Base-by-base conservation (phyloP, 768 basidiomycete genomes). In the Pulveroboletus ravenelii region DNA sequence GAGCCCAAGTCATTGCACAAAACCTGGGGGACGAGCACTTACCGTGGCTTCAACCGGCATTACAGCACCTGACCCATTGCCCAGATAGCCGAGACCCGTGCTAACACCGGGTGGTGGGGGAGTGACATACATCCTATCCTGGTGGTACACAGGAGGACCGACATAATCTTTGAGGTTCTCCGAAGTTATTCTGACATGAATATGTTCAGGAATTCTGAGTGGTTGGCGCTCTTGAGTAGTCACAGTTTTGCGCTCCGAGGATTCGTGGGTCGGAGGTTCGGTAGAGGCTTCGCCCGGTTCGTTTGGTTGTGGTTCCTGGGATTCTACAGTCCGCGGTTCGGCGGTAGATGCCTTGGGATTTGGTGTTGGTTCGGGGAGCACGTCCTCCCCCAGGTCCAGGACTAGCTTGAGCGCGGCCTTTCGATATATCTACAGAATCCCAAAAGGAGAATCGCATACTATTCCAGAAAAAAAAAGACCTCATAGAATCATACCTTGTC, bases 21-120 rank as follows among this genome's bases (percentile, higher is more conserved):
- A 44, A n/a, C 31, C 23, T 39, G 15, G 25, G 12, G 15, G 7
- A 5, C 36, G 42, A 31, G 7, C 15, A 77, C 84, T 60, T 53
- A 93, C 93, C 61, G 87, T 87, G 35, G 89, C 92, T 72, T 99
- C 96, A 27, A 99, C 84, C 17, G 94, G 94, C 93, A 98, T 95
- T 38, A 97, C 90, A 5, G 92, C 88, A 23, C 96, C 96, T 13
- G 87, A 89, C 1, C 96, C 96, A 66, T 98, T 98, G 1, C 95
- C 95, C 23, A 95, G 74, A 68, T 98, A 98, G 3, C 96, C 96
- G 4, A 99, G 72, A 15, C 96, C 96, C 13, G 93, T 96, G 62
- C 85, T 88, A 30, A 99, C 96, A 31, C 96, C 96, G 3, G 92
- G 81, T 1, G 95, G 95, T 0, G 92, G 90, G 1, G 81, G 70